Base-by-base conservation (phyloP, 2,329 filamentous ascomycete genomes). In the Aspergillus transmontanensis region DNA sequence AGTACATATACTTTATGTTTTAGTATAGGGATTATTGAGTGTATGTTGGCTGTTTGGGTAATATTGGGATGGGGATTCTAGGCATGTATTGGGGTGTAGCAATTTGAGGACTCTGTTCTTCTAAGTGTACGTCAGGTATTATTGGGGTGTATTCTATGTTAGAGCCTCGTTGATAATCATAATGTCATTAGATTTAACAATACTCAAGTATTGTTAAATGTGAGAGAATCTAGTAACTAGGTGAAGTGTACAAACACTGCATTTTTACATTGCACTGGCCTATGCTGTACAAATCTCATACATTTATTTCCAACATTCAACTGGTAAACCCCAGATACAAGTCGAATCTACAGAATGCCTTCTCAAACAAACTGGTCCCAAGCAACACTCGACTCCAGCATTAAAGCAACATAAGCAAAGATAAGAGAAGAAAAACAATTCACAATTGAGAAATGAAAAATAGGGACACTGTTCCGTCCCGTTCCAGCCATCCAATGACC, bases 381-480 rank as follows among this genome's bases (percentile, higher is more conserved):
- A n/a, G 23, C 12, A 48, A 48, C 12, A 28, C 45, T 32, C 32
- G 32, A 55, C 51, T 55, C 51, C 51, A 21, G 39, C 45, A 34
- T 21, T 26, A 60, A 28, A 46, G 16, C 12, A 34, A 30, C 32
- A 50, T 3, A 32, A 48, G 45, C 2, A 28, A 28, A 46, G 51
- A 54, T 10, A 36, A 54, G 7, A 19, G 16, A 6, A 39, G 32
- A 36, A 6, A 28, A 32, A 46, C 16, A 51, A 51, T 32, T 51
- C 48, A 32, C 48, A 51, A n/a, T 51, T 9, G 48, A 51, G 48
- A 51, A 51, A 28, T 28, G 32, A 50, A 30, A 58, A 30, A 30
- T 28, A 28, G 48, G 58, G 51, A 54, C 48, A 26, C 53, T 56
- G 14, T 39, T 39, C 59, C 51, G 16, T 48, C 41, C 59, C 26